phyloP scores from a whole-genome alignment of 306 rosid species.

The Pyrus betulifolia region DNA sequence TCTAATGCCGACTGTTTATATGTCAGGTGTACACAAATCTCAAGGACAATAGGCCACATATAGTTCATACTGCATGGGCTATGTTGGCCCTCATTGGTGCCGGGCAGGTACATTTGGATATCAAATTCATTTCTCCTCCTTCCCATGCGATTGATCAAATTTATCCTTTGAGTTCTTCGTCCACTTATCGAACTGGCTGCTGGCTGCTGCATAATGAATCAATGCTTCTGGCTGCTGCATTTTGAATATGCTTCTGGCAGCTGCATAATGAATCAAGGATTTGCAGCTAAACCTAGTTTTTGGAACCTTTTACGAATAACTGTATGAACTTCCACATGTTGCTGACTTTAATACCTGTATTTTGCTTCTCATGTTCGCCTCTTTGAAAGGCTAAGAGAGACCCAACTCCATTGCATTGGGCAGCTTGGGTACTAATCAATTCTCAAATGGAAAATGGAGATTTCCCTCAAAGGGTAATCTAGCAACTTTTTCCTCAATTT shows the following conservation, averaged over 20 bases:
- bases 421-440: slow-evolving; percentile 20
- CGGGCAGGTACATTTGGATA: slow-evolving; percentile 21
- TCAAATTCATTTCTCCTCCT: not conserved
- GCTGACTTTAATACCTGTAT: not conserved
- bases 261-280: too few relatives aligned
- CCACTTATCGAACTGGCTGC: too few relatives aligned
- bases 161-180: too few relatives aligned
- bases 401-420: slow-evolving; percentile 26
- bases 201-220: too few relatives aligned
- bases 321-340: not conserved
- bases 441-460: slow-evolving; percentile 29
- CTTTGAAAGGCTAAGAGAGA: slow-evolving; percentile 22
- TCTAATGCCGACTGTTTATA: not conserved
- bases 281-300: not conserved
- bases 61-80: slow-evolving; percentile 34
- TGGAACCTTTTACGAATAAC: not conserved
- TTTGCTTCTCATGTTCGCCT: not conserved
- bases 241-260: too few relatives aligned
- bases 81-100: slow-evolving; percentile 32
- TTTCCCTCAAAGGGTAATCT: slow-evolving; percentile 29
- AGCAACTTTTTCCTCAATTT: not conserved
- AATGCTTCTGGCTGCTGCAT: too few relatives aligned
- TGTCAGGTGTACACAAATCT: slow-evolving; percentile 27
- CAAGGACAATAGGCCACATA: slow-evolving; percentile 22
- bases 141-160: too few relatives aligned